A percentile compares a stretch with the other conserved stretches of the same genome.
These are phyloP conservation scores for Diospyros kaki DNA, from an alignment of 148 eudicot genomes.

Conservation along the genomic window DNA sequence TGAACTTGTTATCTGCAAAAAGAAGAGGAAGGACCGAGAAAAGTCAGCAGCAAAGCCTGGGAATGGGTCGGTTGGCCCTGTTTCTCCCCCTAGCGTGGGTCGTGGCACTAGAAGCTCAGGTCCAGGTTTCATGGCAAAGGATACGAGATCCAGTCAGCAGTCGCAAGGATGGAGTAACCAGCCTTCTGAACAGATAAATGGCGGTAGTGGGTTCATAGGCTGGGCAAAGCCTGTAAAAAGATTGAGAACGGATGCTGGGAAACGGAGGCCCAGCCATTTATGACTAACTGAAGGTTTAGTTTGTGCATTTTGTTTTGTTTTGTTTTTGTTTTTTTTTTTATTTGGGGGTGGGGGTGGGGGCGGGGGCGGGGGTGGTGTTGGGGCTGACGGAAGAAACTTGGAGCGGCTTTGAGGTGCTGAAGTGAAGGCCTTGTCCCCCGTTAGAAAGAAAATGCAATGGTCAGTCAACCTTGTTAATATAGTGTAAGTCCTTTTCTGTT, in stretches of 20 bases:
- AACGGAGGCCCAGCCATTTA: conserved; percentile 73
- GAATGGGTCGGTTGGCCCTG: conserved; percentile 57
- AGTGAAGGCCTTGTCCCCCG: conserved; percentile 17
- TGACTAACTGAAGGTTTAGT: conserved; percentile 24
- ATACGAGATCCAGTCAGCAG: conserved; percentile 33
- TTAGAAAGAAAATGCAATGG: conserved; percentile 17
- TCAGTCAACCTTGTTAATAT: conserved; percentile 4
- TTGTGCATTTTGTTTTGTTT: too few relatives aligned
- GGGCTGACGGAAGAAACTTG: conserved; percentile 2
- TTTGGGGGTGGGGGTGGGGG: conserved; percentile 2
- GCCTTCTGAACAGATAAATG: conserved; percentile 42
- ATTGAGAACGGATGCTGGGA: conserved; percentile 79
- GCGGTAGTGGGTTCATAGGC: conserved; percentile 47
- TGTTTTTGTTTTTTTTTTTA: too few relatives aligned
- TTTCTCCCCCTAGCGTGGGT: conserved; percentile 65
- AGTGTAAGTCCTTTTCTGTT: background rate
- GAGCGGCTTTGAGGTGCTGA: conserved; percentile 8
- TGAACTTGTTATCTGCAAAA: conserved; percentile 88
- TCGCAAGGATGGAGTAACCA: conserved; percentile 42
- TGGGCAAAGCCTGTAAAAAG: conserved; percentile 95
- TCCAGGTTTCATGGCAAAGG: conserved; percentile 33
- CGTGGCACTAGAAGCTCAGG: conserved; percentile 68
- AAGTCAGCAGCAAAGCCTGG: conserved; percentile 49
- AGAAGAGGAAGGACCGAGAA: conserved; percentile 88
- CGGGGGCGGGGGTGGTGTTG: conserved; percentile 5